Evolutionary conservation across 805 yeast genomes (phyloP).

Genomic region (Pichia occidentalis): DNA sequence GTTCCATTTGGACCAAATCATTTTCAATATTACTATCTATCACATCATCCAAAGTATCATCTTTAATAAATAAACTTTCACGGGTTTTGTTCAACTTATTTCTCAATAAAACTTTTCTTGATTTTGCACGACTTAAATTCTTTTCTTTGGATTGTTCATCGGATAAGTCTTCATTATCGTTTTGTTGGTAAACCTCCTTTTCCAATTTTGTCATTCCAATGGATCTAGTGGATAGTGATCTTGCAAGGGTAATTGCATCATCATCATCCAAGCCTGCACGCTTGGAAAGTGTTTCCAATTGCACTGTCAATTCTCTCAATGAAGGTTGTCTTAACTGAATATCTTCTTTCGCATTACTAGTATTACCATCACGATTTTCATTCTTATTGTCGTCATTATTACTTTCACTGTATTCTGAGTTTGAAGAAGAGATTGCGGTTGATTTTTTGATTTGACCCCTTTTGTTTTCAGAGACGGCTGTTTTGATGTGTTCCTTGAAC

Average conservation of each 20-base stretch:
- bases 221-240: conserved; percentile 68
- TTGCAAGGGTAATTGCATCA: conserved; percentile 77
- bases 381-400: neutral
- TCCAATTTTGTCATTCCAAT: conserved; percentile 52
- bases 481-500: conserved; percentile 59
- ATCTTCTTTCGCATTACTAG: conserved; percentile 8
- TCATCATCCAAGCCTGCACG: conserved; percentile 72
- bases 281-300: conserved; percentile 65
- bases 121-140: conserved; percentile 2
- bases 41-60: conserved; percentile 10
- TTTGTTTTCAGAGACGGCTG: conserved; percentile 43
- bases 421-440: conserved; percentile 23
- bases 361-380: conserved; percentile 3
- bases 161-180: conserved; percentile 16
- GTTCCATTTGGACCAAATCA: conserved; percentile 4
- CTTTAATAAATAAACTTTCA: conserved; percentile 14
- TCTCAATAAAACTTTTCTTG: conserved; percentile 2
- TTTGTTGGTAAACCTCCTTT: conserved; percentile 30
- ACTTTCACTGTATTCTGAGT: conserved; percentile 17
- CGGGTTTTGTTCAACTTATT: conserved; percentile 10
- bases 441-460: conserved; percentile 32
- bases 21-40: neutral
- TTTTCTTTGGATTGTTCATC: conserved; percentile 1
- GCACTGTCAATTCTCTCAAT: conserved; percentile 63
- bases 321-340: conserved; percentile 41